A percentile compares a stretch with the other conserved stretches of the same genome.
These are phyloP conservation scores for Lagenaria siceraria DNA, from an alignment of 306 rosid species.

Conservation along the genomic window DNA sequence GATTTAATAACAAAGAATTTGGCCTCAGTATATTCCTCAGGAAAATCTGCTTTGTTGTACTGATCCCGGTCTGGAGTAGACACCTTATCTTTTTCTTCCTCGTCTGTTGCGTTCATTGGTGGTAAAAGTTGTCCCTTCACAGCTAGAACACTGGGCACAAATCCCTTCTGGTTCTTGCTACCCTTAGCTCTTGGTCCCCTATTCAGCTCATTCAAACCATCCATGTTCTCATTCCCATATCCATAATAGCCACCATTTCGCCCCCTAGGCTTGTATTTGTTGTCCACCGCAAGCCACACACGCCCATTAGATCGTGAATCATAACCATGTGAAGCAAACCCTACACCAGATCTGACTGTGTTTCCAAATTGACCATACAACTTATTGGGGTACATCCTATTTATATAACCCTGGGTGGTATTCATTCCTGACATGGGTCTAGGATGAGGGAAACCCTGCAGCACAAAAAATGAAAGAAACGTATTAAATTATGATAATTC, in stretches of 20 bases:
- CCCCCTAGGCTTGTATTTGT: slow-evolving; percentile 74
- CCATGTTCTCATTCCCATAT: slow-evolving; percentile 75
- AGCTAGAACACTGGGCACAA: slow-evolving; percentile 36
- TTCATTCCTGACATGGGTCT: slow-evolving; percentile 75
- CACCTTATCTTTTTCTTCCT: slow-evolving; percentile 54
- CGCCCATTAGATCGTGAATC: slow-evolving; percentile 70
- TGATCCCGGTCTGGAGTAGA: slow-evolving; percentile 50
- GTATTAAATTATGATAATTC: neutral
- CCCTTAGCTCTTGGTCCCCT: slow-evolving; percentile 91
- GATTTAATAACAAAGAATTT: slow-evolving; percentile 79
- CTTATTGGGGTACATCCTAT: slow-evolving; percentile 67
- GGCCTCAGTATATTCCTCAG: slow-evolving; percentile 55
- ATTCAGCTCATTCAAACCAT: slow-evolving; percentile 82
- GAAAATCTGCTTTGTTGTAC: slow-evolving; percentile 57
- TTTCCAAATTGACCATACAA: slow-evolving; percentile 67
- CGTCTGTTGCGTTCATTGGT: slow-evolving; percentile 23
- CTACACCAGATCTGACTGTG: slow-evolving; percentile 65
- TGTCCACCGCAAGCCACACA: slow-evolving; percentile 74
- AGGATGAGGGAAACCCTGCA: slow-evolving; percentile 81
- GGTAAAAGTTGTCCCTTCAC: slow-evolving; percentile 62
- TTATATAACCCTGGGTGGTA: slow-evolving; percentile 46
- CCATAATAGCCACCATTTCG: slow-evolving; percentile 56
- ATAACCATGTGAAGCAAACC: slow-evolving; percentile 72
- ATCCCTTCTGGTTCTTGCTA: slow-evolving; percentile 61
- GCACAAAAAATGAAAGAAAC: neutral